Evolutionary conservation across 495 filamentous ascomycete species (phyloP).

Genomic region (Sporormia fimetaria): DNA sequence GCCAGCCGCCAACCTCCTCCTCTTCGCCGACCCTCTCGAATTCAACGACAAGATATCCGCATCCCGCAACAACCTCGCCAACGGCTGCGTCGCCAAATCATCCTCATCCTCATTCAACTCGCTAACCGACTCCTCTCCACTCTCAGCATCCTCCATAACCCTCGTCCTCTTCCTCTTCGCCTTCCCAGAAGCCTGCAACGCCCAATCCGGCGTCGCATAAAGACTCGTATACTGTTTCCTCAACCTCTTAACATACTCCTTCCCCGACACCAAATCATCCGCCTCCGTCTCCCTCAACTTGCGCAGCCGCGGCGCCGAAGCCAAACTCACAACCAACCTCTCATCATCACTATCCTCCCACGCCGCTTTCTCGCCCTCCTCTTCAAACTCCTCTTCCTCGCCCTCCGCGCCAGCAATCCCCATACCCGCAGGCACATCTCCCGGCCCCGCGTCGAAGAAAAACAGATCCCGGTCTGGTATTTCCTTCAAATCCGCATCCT

Average conservation of each 20-base stretch:
- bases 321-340: conserved; percentile 68
- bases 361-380: conserved; percentile 41
- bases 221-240: conserved; percentile 63
- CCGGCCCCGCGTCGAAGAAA: conserved; percentile 53
- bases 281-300: conserved; percentile 69
- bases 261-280: conserved; percentile 77
- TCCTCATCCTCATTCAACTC: conserved; percentile 45
- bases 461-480: conserved; percentile 48
- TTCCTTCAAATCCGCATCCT: conserved; percentile 34
- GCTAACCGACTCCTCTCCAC: conserved; percentile 30
- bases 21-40: conserved; percentile 33
- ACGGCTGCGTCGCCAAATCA: conserved; percentile 55
- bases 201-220: conserved; percentile 75
- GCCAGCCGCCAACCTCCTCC: conserved; percentile 63
- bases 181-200: conserved; percentile 28
- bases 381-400: conserved; percentile 31
- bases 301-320: conserved; percentile 55
- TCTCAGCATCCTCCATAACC: conserved; percentile 8
- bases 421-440: conserved; percentile 37
- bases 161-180: conserved; percentile 17
- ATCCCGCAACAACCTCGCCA: conserved; percentile 68
- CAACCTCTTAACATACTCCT: conserved; percentile 69
- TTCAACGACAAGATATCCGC: conserved; percentile 40
- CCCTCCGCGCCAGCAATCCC: conserved; percentile 29
- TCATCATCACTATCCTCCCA: conserved; percentile 98